Base-by-base conservation (phyloP, 139 green algal species). In the Haematococcus sp. region DNA sequence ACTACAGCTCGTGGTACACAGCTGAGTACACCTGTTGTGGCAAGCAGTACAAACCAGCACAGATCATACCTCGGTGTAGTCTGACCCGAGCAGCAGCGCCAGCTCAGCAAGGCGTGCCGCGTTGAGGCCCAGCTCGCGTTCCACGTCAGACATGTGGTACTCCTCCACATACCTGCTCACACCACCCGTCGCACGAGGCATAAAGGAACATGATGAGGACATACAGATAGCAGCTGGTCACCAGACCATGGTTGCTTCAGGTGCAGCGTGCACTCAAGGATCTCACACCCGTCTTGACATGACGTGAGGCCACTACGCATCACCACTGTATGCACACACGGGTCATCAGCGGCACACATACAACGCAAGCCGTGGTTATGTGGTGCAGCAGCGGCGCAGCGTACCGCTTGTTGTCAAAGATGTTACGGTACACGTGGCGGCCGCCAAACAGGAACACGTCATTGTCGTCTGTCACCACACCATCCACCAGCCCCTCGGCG, bases 361-460 rank as follows among this genome's bases (percentile, higher is more conserved):
- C n/a, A n/a, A n/a, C n/a, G n/a, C n/a, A n/a, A n/a, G n/a, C n/a
- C n/a, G n/a, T n/a, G n/a, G n/a, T n/a, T n/a, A 22, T 34, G 16
- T 11, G 11, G n/a, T 11, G 17, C 16, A 22, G 56, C 16, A 15
- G n/a, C 17, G 49, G 17, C 40, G 31, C 83, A 85, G n/a, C 77
- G 61, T 43, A 89, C 74, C 89, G 89, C 54, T 90, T 88, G 43
- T 90, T 84, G 25, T 90, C 76, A 75, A 96, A 96, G 1, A 94
- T 80, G 76, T 94, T 87, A 44, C 90, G 75, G 84, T 96, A 99
- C 16, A 99, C 88, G 54, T 88, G 86, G 22, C 52, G 70, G 2
- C 75, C 94, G 1, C 96, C 96, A 87, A 99, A 99, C 28, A 99
- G 87, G 75, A 99, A 98, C 1, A 87, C 96, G 73, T 99, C 96